Base-by-base conservation (phyloP, 1,284 basidiomycete species). In the Tilletia indica region DNA sequence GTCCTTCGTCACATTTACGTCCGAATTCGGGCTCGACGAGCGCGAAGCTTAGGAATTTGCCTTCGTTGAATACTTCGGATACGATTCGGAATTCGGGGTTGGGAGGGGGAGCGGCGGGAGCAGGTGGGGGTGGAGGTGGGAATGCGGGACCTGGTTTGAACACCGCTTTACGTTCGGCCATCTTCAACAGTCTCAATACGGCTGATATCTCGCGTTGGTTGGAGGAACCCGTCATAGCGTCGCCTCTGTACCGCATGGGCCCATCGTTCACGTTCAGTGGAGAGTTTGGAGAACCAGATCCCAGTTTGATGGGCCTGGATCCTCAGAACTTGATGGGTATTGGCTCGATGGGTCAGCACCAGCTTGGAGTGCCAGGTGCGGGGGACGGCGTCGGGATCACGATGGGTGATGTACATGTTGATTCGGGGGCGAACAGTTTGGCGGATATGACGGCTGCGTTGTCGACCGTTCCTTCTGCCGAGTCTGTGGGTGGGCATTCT, bases 151-250 rank as follows among this genome's bases (percentile, higher is more conserved):
- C 61, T 4, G 61, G 61, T 3, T 38, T 64, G 36, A 34, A 34
- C 34, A 64, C 61, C 14, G 61, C 61, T 14, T 38, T 64, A 6
- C 31, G 61, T 12, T 64, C 61, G 9, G 61, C 61, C 34, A 64
- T 64, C 61, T 64, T 64, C n/a, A 64, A 64, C 34, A 38, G 61
- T 42, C 38, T 64, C 36, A 64, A 49, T 42, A 47, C 67, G n/a
- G 61, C 79, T 21, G 80, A 83, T 49, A 74, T 82, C n/a, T 79
- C 77, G 0, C 73, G 78, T 14, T 83, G 82, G 82, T 79, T 83
- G 12, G 81, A 78, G 34, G 82, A 83, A 66, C 80, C 82, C 1
- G 78, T 83, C 2, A 77, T 82, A 3, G 81, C 82, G 4, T 83
- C 82, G 11, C 81, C 82, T 0, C 68, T 83, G 68, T 82, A 83